Evolutionary conservation across 2,329 filamentous ascomycete genomes (phyloP), one percentile per base, ranked within the genome.

Genomic region (Penicillium sp.): DNA sequence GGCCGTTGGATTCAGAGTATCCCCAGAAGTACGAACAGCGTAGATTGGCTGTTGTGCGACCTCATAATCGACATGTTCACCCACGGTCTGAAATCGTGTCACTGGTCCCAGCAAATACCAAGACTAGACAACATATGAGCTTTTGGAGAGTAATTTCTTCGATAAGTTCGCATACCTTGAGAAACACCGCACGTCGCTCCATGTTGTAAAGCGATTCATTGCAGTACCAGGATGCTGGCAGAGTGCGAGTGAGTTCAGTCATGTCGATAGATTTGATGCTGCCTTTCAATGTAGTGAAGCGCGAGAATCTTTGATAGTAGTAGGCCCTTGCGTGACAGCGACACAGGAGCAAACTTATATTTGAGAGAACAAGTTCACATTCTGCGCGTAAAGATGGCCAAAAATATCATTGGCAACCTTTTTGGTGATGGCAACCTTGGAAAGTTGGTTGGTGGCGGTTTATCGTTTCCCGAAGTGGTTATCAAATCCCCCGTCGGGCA

Each of bases 101-200:
- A 82, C 72, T 0, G 81, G 80, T 1, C 80, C 81, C 1, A 82
- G 71, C 23, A 82, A 70, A 65, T 82, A 81, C 80, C 80, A 83
- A 31, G 78, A 75, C 78, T 81, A 43, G 37, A 42, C 18, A 33
- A 40, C n/a, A 5, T 55, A 5, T 61, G 56, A 63, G 39, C 24
- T 14, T 48, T 5, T 13, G 46, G 1, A 31, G 0, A 28, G 2
- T 11, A 26, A 9, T 21, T 1, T 19, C 9, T 29, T 23, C 7
- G 10, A 43, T 18, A 26, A 29, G 14, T 11, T 13, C 7, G 37
- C 54, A 52, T 62, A 76, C 77, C 63, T 81, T 81, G 42, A 78
- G 51, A 59, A 82, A 81, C 9, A 82, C 77, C 5, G 78, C 78
- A 46, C 76, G 69, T 42, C 77, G 71, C 64, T 82, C 79, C 48